Base-by-base conservation (phyloP, 768 basidiomycete genomes). In the Boletellus sp. region DNA sequence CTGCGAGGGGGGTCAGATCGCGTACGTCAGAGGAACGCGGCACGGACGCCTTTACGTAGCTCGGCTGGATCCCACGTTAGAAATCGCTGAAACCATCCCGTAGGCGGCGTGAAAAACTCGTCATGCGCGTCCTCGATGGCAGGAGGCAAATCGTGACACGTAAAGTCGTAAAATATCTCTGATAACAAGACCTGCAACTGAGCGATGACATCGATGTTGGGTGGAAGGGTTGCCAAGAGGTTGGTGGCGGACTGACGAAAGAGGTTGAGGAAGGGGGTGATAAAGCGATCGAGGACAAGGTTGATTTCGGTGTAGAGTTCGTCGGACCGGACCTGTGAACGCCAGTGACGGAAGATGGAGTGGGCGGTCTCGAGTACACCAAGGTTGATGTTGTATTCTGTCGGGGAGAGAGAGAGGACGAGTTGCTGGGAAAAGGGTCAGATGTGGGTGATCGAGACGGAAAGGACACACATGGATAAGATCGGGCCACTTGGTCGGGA, bases 281-380 rank as follows among this genome's bases (percentile, higher is more conserved):
- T 83, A 73, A 98, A 96, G 60, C 83, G 84, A 35, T 72, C 74
- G 33, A 98, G 78, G 47, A 96, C 94, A 48, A 90, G 76, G 68
- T 95, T 96, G 75, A 99, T 97, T 60, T 87, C 89, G 4, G 84
- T 77, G 74, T 85, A 98, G 40, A 99, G 83, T 35, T 78, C 68
- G 69, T 99, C 87, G 12, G 90, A 87, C 50, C 93, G 83, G 55
- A 93, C 88, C 59, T 87, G 88, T 2, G 91, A 84, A 38, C 95
- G 83, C 95, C 95, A 99, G 41, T 85, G 87, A 37, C 76, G 80
- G 73, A 97, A 98, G 61, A 99, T 97, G 34, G 92, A 94, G 66
- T 97, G 96, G 0, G 94, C 94, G 0, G 94, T 94, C 63, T 96
- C 83, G 38, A 99, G 78, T 9, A 99, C 90, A 42, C 89, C 90